phyloP scores from a whole-genome alignment of 169 alveolate genomes.

The Plasmodium billcollinsi region DNA sequence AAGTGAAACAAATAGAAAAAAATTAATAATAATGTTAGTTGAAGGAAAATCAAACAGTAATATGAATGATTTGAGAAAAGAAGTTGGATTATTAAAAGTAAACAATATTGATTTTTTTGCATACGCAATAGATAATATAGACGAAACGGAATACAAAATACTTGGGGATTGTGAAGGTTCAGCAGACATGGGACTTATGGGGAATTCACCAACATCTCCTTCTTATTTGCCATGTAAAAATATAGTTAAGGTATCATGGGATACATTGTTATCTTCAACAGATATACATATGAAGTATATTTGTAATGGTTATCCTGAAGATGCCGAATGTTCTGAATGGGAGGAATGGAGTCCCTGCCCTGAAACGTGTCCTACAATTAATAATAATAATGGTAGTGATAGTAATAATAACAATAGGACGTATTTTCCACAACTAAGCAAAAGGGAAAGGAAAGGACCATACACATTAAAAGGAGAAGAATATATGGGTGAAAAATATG shows the following conservation, averaged over 20 bases:
- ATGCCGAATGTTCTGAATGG: slow-evolving; percentile 75
- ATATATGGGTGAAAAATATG: slow-evolving; percentile 1
- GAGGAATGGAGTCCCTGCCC: slow-evolving; percentile 73
- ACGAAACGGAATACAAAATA: slow-evolving; percentile 39
- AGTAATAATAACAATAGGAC: not conserved
- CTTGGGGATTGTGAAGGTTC: slow-evolving; percentile 67
- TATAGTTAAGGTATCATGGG: slow-evolving; percentile 66
- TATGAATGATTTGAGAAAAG: slow-evolving; percentile 63
- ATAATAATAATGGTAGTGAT: no score
- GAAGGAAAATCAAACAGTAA: slow-evolving; percentile 57
- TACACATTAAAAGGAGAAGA: slow-evolving; percentile 66
- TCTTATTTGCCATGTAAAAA: slow-evolving; percentile 31
- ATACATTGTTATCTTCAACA: slow-evolving; percentile 32
- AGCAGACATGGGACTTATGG: not conserved
- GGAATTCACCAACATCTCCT: not conserved
- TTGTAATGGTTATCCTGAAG: slow-evolving; percentile 64
- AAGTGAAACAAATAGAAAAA: not conserved
- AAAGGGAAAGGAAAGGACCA: slow-evolving; percentile 69
- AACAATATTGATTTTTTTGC: slow-evolving; percentile 52
- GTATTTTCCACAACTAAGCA: slow-evolving; percentile 18
- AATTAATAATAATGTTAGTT: slow-evolving; percentile 60
- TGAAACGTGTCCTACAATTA: slow-evolving; percentile 5
- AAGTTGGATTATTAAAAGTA: slow-evolving; percentile 40
- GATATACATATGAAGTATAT: slow-evolving; percentile 40
- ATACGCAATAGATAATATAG: slow-evolving; percentile 66